These are phyloP conservation scores for Macadamia tetraphylla DNA, from an alignment of 164 flowering plant genomes.

Conservation along the genomic window DNA sequence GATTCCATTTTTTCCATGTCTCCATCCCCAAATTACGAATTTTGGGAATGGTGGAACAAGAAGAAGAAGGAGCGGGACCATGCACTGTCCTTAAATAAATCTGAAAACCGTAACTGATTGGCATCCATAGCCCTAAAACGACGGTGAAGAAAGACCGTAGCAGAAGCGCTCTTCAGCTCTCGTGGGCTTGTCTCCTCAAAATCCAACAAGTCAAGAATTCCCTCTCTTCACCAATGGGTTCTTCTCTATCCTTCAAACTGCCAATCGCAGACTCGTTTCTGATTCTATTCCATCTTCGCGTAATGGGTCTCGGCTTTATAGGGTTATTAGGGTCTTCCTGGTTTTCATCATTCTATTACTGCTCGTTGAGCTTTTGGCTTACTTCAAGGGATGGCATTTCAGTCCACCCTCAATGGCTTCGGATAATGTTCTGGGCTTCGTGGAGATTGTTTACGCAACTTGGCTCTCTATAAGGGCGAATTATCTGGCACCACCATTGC, in stretches of 20 bases:
- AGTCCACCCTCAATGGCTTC: constrained; percentile 34
- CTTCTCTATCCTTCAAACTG: constrained; percentile 44
- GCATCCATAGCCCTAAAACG: constrained; percentile 31
- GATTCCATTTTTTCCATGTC: constrained; percentile 31
- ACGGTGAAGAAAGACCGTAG: constrained; percentile 32
- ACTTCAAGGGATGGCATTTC: constrained; percentile 31
- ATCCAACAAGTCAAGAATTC: constrained; percentile 46
- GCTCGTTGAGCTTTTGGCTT: constrained; percentile 63
- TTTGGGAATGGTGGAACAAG: constrained; percentile 94
- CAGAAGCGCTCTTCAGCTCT: constrained; percentile 64
- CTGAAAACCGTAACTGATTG: constrained; percentile 26
- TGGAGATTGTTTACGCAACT: constrained; percentile 40
- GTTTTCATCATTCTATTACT: constrained; percentile 40
- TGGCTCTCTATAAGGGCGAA: constrained; percentile 51
- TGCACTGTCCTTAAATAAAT: constrained; percentile 13
- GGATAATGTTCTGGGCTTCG: constrained; percentile 33
- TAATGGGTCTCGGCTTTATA: constrained; percentile 44
- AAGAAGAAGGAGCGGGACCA: constrained; percentile 41
- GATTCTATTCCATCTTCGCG: constrained; percentile 10
- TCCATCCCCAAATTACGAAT: constrained; percentile 63
- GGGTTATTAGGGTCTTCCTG: constrained; percentile 46
- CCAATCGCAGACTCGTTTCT: constrained; percentile 48
- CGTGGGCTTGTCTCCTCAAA: constrained; percentile 45
- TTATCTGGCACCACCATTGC: constrained; percentile 57
- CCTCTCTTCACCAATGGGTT: constrained; percentile 35